Evolutionary conservation across 164 flowering plant species (phyloP).

Genomic region (Malania oleifera): DNA sequence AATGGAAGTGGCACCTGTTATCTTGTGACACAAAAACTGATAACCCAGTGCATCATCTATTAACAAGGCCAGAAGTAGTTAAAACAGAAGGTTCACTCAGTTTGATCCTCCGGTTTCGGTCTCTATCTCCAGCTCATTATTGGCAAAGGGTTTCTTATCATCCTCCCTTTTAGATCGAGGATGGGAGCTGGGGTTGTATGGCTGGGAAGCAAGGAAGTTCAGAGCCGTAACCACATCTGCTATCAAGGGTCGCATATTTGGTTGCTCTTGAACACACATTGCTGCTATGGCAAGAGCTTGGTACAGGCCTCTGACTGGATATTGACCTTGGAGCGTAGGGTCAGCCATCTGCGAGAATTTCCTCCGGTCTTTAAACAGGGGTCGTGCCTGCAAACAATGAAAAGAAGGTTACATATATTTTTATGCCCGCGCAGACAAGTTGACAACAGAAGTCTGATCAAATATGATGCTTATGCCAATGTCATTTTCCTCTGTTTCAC

Average conservation of each 20-base stretch:
- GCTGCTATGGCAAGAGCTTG: conserved; percentile 66
- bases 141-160: conserved; percentile 8
- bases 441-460: background rate
- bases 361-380: conserved; percentile 46
- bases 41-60: conserved; percentile 19
- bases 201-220: conserved; percentile 31
- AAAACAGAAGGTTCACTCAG: background rate
- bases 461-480: too few species aligned
- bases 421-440: background rate
- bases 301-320: conserved; percentile 44
- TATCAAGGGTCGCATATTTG: conserved; percentile 43
- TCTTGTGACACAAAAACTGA: conserved; percentile 20
- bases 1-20: conserved; percentile 14
- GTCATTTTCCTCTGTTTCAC: too few species aligned
- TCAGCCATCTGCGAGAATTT: conserved; percentile 47
- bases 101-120: background rate
- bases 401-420: background rate
- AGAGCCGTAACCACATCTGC: conserved; percentile 52
- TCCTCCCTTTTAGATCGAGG: background rate
- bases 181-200: conserved; percentile 21
- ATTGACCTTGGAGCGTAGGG: conserved; percentile 40
- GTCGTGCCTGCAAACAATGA: conserved; percentile 41
- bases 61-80: background rate
- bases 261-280: conserved; percentile 65
- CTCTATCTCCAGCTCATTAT: background rate